Base-by-base conservation (phyloP, 2,329 filamentous ascomycete species). In the Penicillium sp. region DNA sequence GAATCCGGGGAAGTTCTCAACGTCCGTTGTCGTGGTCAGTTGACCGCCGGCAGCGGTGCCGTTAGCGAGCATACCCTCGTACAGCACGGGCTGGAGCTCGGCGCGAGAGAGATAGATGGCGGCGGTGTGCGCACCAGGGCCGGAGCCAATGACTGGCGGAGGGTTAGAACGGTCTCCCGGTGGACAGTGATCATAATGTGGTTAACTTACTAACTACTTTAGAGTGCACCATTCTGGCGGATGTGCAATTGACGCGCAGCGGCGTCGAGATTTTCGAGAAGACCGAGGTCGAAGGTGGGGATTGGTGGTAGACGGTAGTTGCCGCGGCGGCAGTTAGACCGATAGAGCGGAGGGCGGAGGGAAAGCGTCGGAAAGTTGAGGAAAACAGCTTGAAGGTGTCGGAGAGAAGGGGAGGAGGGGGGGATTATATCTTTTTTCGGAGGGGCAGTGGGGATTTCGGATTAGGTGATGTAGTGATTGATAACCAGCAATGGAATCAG, bases 1-100 rank as follows among this genome's bases (percentile, higher is more conserved):
- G 80, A 97, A 99, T 45, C 94, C 94, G 24, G 94, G 94, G 78
- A 89, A 99, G 84, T 99, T 99, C 82, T 99, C 94, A 56, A 99
- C 87, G 65, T 99, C 95, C 69, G 96, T 97, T 52, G 94, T 99
- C 24, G 95, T 99, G 52, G 95, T 99, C 65, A 99, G 83, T 82
- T 99, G 94, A 54, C 94, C 94, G 65, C 94, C 94, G 43, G 94
- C 91, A 6, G 94, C 94, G 68, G 95, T 96, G 70, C 93, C 94
- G 71, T 97, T 94, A 67, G 94, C 94, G 75, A 99, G 87, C 84
- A 99, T 96, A 66, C 94, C 94, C 80, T 99, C 94, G 74, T 97
- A 99, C 65, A 99, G 83, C 60, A 97, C 90, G 60, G 94, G 94
- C 77, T 95, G 90, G 72, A 99, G 79, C 75, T 99, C 93, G 58